A percentile compares a stretch with the other conserved stretches of the same genome.
Conservation (phyloP, 2,329 filamentous ascomycete species). For the Teratosphaeria gauchensis region DNA sequence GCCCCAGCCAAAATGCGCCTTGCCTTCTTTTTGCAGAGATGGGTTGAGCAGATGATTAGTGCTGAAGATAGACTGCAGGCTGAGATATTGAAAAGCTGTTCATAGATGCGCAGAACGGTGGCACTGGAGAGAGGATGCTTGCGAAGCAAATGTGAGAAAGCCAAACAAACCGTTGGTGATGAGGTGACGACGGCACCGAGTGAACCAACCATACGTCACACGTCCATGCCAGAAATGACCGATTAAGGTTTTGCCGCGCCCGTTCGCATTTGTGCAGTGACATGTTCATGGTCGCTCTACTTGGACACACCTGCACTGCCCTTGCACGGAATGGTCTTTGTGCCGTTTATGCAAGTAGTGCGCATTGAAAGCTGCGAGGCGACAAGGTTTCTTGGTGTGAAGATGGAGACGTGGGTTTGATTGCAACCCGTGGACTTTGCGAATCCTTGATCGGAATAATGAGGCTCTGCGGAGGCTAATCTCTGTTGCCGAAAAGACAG, state of each 20-base stretch:
- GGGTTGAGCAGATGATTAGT: background rate
- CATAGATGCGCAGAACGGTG: background rate
- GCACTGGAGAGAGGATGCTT: background rate
- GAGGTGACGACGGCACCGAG: background rate
- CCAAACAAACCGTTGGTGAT: background rate
- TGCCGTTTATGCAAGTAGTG: no score
- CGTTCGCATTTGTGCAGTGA: background rate
- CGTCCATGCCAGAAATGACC: background rate
- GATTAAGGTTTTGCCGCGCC: conserved; percentile 2
- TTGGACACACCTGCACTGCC: background rate
- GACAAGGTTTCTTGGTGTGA: background rate
- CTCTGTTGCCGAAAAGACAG: background rate
- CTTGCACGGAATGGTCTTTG: no score
- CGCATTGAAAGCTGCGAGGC: no score
- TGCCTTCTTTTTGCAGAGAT: background rate
- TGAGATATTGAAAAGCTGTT: background rate
- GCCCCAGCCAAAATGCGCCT: no score
- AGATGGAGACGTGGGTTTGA: background rate
- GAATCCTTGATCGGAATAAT: background rate
- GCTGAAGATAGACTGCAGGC: background rate
- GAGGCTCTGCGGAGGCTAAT: background rate
- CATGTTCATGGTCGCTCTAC: background rate
- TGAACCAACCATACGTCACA: background rate
- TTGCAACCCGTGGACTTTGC: background rate
- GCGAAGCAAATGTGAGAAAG: background rate